Percentiles rank a stretch among this genome's conserved stretches.
Conservation (phyloP, 208 protist species). For the Acanthamoeba lenticulata region DNA sequence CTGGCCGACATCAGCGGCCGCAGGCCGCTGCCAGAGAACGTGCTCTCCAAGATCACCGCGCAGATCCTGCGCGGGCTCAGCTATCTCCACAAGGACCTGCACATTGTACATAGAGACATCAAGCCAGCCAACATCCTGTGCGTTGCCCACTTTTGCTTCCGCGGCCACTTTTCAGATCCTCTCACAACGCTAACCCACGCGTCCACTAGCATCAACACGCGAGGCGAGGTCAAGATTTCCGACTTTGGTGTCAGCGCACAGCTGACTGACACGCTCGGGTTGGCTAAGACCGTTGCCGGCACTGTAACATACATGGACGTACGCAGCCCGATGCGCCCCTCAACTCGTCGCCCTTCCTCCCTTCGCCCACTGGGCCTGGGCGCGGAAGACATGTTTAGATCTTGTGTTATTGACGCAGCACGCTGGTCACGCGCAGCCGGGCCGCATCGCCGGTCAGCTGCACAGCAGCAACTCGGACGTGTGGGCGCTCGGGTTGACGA, state of each 20-base stretch:
- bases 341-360: background rate
- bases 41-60: conserved; percentile 67
- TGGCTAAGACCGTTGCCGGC: conserved; percentile 74
- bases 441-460: conserved; percentile 72
- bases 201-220: conserved; percentile 69
- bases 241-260: conserved; percentile 82
- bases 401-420: no score
- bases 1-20: conserved; percentile 69
- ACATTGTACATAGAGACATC: conserved; percentile 80
- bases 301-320: conserved; percentile 78
- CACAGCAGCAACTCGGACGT: conserved; percentile 78
- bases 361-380: no score
- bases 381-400: no score
- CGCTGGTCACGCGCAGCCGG: conserved; percentile 54
- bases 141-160: background rate
- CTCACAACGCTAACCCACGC: background rate
- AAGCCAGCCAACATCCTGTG: conserved; percentile 74
- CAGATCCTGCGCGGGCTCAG: conserved; percentile 69
- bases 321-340: background rate
- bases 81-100: conserved; percentile 77
- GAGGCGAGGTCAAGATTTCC: conserved; percentile 75
- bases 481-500: conserved; percentile 77
- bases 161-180: background rate
- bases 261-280: conserved; percentile 72
- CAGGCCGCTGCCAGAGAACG: conserved; percentile 64